These are phyloP conservation scores for Ambrosia trifida DNA, from an alignment of 129 eudicot species.

Conservation along the genomic window DNA sequence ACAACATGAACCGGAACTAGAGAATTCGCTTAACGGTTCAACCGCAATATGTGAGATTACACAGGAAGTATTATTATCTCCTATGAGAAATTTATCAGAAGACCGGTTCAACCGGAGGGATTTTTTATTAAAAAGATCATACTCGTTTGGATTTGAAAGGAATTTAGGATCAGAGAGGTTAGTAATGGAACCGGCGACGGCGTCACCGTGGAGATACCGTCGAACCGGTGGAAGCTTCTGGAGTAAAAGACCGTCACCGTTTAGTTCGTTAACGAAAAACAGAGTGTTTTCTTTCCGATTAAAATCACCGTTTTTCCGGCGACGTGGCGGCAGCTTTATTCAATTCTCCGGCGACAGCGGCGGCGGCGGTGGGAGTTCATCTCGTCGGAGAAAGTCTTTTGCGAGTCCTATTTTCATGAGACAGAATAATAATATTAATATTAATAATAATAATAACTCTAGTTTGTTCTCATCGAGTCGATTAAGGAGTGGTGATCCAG, in stretches of 20 bases:
- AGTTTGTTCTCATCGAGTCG: slow-evolving; percentile 66
- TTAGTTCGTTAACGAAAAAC: slow-evolving; percentile 63
- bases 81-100: slow-evolving; percentile 43
- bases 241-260: slow-evolving; percentile 86
- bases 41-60: slow-evolving; percentile 43
- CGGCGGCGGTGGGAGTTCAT: slow-evolving; percentile 57
- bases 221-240: slow-evolving; percentile 66
- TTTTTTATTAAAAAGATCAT: slow-evolving; percentile 71
- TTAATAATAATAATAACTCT: not conserved
- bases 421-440: slow-evolving; percentile 28
- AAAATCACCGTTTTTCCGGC: slow-evolving; percentile 89
- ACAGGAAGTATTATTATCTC: slow-evolving; percentile 55
- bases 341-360: slow-evolving; percentile 47
- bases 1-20: not conserved
- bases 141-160: slow-evolving; percentile 90
- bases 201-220: slow-evolving; percentile 77
- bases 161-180: slow-evolving; percentile 77
- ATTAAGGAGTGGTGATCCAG: slow-evolving; percentile 93
- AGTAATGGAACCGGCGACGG: slow-evolving; percentile 64
- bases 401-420: slow-evolving; percentile 76
- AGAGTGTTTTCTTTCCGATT: slow-evolving; percentile 84
- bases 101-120: slow-evolving; percentile 60
- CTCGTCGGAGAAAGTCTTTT: slow-evolving; percentile 65
- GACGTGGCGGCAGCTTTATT: slow-evolving; percentile 50
- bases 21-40: slow-evolving; percentile 28